Base-by-base conservation (phyloP, 805 yeast species). In the Starmera caribaea region DNA sequence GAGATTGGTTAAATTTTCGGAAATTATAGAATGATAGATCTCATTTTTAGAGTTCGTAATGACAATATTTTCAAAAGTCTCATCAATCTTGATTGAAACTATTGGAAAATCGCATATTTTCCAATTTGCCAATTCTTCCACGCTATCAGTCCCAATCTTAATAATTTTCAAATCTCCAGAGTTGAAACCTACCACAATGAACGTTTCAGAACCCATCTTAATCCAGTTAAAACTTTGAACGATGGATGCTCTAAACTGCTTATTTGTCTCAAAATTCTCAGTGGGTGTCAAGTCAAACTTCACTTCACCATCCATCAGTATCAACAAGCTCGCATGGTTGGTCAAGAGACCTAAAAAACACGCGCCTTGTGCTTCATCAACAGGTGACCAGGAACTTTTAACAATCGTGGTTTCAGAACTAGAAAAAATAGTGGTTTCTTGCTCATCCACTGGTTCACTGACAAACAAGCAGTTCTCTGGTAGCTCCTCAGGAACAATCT, bases 371-470 rank as follows among this genome's bases (percentile, higher is more conserved):
- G 40, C 30, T 11, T 21, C 13, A 13, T 38, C 26, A n/a, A 54
- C 16, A 3, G 57, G 57, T 1, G 58, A 54, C 54, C 54, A 53
- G 14, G 35, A 36, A 16, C 48, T 12, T 27, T 42, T 41, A 1
- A 41, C 38, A 12, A 49, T 31, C 1, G 38, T 15, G 11, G 39
- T 45, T 5, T 50, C 54, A 11, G 36, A 10, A 12, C 41, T 17
- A 8, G 51, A 39, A 21, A 45, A 44, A 7, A 46, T 16, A 2
- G 53, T 49, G 2, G 48, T 38, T 6, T 43, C 38, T 2, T 39
- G 30, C 30, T 54, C 58, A 37, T 51, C 57, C 3, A 8, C 13
- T 26, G 43, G 14, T 14, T 43, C 49, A 14, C 42, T 41, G 11
- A 16, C 2, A 16, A 24, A 47, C 3, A 50, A 33, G 1, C 21